Conservation (phyloP, 2,329 filamentous ascomycete genomes). For the Apiospora pterosperma region DNA sequence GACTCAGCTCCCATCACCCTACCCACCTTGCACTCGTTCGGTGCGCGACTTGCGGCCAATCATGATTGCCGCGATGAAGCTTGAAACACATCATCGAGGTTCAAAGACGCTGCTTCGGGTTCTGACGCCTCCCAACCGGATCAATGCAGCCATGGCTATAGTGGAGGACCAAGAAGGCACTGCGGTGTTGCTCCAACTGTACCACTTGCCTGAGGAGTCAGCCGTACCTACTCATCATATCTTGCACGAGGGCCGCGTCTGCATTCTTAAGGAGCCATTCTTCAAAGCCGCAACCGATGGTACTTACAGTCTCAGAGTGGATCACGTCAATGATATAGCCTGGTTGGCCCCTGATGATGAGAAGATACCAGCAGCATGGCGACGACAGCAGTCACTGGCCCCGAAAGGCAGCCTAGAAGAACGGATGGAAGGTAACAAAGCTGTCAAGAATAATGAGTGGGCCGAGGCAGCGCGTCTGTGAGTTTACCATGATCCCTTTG, state of each 20-base stretch:
- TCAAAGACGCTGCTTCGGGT: constrained; percentile 13
- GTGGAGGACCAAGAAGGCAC: constrained; percentile 36
- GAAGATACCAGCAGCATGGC: constrained; percentile 38
- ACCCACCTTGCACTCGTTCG: constrained; percentile 20
- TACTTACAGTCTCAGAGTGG: constrained; percentile 43
- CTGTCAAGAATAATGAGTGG: constrained; percentile 23
- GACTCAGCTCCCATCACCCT: constrained; percentile 16
- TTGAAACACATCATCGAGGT: constrained; percentile 26
- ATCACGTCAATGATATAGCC: constrained; percentile 48
- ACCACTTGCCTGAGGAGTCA: constrained; percentile 37
- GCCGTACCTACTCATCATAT: constrained; percentile 29
- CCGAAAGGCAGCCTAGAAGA: constrained; percentile 14
- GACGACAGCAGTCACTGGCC: neutral
- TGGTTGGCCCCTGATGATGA: constrained; percentile 31
- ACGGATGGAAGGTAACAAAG: constrained; percentile 31
- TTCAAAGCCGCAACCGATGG: constrained; percentile 38
- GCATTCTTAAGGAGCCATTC: constrained; percentile 52
- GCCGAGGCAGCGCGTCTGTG: constrained; percentile 28
- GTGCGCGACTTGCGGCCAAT: constrained; percentile 18
- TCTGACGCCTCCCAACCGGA: constrained; percentile 15
- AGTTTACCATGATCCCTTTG: constrained; percentile 13
- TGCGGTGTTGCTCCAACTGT: constrained; percentile 33
- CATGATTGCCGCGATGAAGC: constrained; percentile 24
- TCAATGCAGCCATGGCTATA: constrained; percentile 21
- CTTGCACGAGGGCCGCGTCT: constrained; percentile 29